Conservation (phyloP, 352 stramenopile genomes). For the Globisporangium okanoganense region DNA sequence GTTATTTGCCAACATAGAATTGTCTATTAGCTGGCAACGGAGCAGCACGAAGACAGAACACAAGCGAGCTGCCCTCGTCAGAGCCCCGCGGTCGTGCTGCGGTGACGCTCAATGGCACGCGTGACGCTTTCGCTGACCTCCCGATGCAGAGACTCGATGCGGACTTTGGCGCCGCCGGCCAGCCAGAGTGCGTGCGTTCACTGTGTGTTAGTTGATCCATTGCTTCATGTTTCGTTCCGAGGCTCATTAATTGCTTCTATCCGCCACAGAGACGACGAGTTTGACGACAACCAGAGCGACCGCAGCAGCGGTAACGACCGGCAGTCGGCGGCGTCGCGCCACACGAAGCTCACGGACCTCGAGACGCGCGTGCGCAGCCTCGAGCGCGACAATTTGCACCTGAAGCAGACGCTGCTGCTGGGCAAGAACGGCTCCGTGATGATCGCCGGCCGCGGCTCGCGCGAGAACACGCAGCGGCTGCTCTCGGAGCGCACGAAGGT, state of each 20-base stretch:
- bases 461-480: constrained; percentile 44
- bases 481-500: constrained; percentile 68
- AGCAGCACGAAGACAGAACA: neutral
- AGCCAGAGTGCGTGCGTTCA: constrained; percentile 2
- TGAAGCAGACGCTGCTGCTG: constrained; percentile 73
- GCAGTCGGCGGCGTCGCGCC: constrained; percentile 20
- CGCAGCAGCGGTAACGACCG: constrained; percentile 7
- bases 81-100: neutral
- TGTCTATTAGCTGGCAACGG: neutral
- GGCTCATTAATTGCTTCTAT: neutral
- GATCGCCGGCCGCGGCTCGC: constrained; percentile 27
- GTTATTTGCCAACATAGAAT: neutral
- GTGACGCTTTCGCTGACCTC: neutral
- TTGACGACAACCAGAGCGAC: constrained; percentile 22
- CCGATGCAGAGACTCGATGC: constrained; percentile 6
- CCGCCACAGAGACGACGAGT: constrained; percentile 6
- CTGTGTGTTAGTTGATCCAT: neutral
- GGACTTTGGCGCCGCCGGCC: neutral
- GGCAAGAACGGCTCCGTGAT: constrained; percentile 51
- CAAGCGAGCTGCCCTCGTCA: neutral
- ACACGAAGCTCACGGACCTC: constrained; percentile 74
- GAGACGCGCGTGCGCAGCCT: constrained; percentile 64
- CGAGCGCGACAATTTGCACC: constrained; percentile 70
- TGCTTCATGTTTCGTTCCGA: neutral
- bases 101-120: neutral